A percentile compares a stretch with the other conserved stretches of the same genome.
phyloP scores from a whole-genome alignment of 495 filamentous ascomycete species.

The Cairneyella variabilis region DNA sequence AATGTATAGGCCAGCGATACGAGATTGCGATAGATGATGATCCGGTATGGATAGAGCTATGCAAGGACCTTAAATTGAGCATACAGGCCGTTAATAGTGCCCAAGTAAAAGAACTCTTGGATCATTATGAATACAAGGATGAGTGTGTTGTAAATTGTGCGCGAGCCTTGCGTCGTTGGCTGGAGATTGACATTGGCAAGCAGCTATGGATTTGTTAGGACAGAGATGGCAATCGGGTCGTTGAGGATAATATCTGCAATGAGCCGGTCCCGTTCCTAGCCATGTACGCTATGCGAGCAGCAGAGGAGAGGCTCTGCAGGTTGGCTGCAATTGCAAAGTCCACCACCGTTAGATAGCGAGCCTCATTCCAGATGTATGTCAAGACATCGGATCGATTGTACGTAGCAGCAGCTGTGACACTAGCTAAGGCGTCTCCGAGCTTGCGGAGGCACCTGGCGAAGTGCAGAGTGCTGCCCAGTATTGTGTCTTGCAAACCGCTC shows the following conservation, averaged over 20 bases:
- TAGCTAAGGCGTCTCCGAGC: conserved; percentile 32
- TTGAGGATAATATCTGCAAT: conserved; percentile 25
- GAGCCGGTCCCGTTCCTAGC: conserved; percentile 28
- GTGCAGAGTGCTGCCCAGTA: conserved; percentile 45
- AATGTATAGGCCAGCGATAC: conserved; percentile 42
- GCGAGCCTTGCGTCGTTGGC: conserved; percentile 44
- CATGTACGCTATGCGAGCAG: conserved; percentile 34
- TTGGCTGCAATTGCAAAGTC: conserved; percentile 30
- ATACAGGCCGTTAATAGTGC: conserved; percentile 39
- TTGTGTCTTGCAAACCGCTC: conserved; percentile 37
- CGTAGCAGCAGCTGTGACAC: conserved; percentile 24
- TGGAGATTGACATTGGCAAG: conserved; percentile 38
- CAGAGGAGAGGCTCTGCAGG: conserved; percentile 28
- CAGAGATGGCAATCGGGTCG: conserved; percentile 29
- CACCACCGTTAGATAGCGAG: conserved; percentile 38
- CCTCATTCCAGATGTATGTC: conserved; percentile 46
- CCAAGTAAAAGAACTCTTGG: conserved; percentile 52
- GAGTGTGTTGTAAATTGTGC: conserved; percentile 48
- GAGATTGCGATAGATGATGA: conserved; percentile 36
- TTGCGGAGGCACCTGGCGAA: conserved; percentile 32
- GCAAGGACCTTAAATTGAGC: conserved; percentile 40
- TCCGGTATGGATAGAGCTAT: conserved; percentile 32
- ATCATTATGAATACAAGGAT: conserved; percentile 44
- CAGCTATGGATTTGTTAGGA: conserved; percentile 40
- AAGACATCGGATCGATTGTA: conserved; percentile 38